Evolutionary conservation across 2,329 filamentous ascomycete genomes (phyloP), one percentile per base, ranked within the genome.

Genomic region (Claviceps sorghi): DNA sequence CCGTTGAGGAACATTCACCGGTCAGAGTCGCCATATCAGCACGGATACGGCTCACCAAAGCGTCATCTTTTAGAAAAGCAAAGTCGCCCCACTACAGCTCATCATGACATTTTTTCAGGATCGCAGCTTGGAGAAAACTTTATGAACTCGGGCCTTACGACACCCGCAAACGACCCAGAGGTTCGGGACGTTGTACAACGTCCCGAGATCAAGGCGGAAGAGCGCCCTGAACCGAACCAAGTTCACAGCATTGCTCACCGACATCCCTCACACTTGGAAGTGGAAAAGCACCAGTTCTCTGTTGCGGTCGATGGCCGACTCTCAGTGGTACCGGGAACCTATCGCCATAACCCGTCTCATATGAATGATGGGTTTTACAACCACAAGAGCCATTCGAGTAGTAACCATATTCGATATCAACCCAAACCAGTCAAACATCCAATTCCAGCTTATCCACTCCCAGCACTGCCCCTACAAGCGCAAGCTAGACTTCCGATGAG

Each of bases 401-500:
- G 62, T 41, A 56, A 56, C 13, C 52, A 52, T 21, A 43, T 57
- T 29, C 52, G 57, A 50, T 48, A 52, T 47, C 54, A 52, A 36
- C 58, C 55, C 21, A 58, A 58, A 34, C 38, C 52, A 8, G 54
- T 55, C 36, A 56, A 54, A 6, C 56, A 55, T 52, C 47, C 59
- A 51, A 54, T 55, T 17, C 48, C 53, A 29, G 49, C 55, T 8
- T 58, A 58, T 26, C 43, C 47, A 30, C 60, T 58, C 19, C 60
- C 61, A 6, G 55, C 55, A 13, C 62, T 42, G 41, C 22, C 41
- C 3, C 3, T 48, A 4, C 46, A 59, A 29, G 60, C 53, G 21
- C 62, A 65, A 22, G 59, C 66, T 19, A 68, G 64, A 48, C 61
- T 72, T n/a, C 64, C 72, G 0, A 58, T 72, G 53, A 67, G 72